These are phyloP conservation scores for Saccharum officinarum DNA, from an alignment of 176 grass and related monocot genomes.

Conservation along the genomic window DNA sequence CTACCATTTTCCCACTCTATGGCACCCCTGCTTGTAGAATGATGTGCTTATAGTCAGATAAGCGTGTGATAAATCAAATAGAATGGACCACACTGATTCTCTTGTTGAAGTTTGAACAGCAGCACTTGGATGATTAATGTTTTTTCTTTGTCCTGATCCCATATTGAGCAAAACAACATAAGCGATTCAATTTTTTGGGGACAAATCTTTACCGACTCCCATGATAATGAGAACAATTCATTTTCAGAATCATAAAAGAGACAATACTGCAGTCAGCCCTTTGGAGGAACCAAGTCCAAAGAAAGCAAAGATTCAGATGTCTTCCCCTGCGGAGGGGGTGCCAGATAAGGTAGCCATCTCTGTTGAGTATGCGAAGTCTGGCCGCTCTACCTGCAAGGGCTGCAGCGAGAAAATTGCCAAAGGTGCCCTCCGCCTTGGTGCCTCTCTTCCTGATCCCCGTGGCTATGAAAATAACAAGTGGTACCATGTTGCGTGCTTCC, in stretches of 20 bases:
- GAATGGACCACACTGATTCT: background rate
- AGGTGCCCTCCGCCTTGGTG: conserved; percentile 46
- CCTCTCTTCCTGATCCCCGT: conserved; percentile 41
- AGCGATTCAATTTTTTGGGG: background rate
- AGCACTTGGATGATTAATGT: background rate
- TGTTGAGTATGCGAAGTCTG: conserved; percentile 52
- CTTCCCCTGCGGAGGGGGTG: conserved; percentile 40
- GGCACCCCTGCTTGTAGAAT: background rate
- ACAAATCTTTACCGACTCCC: background rate
- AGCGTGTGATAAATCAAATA: background rate
- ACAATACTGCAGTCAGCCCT: background rate
- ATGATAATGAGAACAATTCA: conserved; percentile 7
- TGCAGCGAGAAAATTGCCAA: conserved; percentile 38
- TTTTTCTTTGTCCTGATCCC: background rate
- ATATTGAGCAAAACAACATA: background rate
- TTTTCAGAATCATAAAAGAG: conserved; percentile 54
- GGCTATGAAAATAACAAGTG: conserved; percentile 62
- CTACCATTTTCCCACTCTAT: background rate
- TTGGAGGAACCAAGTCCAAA: conserved; percentile 43
- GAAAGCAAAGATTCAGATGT: conserved; percentile 44
- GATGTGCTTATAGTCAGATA: background rate
- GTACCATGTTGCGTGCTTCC: conserved; percentile 72
- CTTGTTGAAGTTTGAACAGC: background rate
- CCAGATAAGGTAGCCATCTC: conserved; percentile 31
- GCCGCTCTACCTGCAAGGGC: conserved; percentile 40